Conservation (phyloP, 805 yeast genomes). For the Metschnikowia henanensis region DNA sequence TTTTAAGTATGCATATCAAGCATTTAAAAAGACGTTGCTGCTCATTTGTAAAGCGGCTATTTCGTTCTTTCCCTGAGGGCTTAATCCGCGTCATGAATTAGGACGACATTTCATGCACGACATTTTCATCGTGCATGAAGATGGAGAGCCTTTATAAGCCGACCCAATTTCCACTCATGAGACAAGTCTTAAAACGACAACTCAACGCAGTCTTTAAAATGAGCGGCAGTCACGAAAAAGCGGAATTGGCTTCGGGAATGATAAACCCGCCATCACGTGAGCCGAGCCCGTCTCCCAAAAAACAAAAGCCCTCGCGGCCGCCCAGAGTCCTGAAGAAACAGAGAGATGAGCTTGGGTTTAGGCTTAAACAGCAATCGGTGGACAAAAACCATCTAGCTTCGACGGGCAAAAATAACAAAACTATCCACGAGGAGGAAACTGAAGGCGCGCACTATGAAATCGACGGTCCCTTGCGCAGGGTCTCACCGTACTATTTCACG, state of each 20-base stretch:
- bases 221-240: background rate
- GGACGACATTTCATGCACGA: too few relatives aligned
- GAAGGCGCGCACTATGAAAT: conserved; percentile 57
- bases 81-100: too few relatives aligned
- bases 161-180: too few relatives aligned
- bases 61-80: too few relatives aligned
- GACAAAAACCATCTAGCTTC: conserved; percentile 46
- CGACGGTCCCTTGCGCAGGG: conserved; percentile 64
- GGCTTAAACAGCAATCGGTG: conserved; percentile 42
- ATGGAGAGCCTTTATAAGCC: too few relatives aligned
- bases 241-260: background rate
- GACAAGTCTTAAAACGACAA: background rate
- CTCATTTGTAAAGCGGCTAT: too few relatives aligned
- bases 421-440: conserved; percentile 54
- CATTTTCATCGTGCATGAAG: too few relatives aligned
- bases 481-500: conserved; percentile 85
- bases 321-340: conserved; percentile 19
- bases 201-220: background rate
- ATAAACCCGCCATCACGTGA: background rate
- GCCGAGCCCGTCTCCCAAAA: background rate
- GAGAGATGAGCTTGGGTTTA: conserved; percentile 49
- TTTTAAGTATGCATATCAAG: too few relatives aligned
- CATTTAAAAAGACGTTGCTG: too few relatives aligned
- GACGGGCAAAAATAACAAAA: conserved; percentile 34
- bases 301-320: conserved; percentile 6